A percentile compares a stretch with the other conserved stretches of the same genome.
Evolutionary conservation across 2,329 filamentous ascomycete species (phyloP).

Genomic region (Phyllosticta citrichinensis): DNA sequence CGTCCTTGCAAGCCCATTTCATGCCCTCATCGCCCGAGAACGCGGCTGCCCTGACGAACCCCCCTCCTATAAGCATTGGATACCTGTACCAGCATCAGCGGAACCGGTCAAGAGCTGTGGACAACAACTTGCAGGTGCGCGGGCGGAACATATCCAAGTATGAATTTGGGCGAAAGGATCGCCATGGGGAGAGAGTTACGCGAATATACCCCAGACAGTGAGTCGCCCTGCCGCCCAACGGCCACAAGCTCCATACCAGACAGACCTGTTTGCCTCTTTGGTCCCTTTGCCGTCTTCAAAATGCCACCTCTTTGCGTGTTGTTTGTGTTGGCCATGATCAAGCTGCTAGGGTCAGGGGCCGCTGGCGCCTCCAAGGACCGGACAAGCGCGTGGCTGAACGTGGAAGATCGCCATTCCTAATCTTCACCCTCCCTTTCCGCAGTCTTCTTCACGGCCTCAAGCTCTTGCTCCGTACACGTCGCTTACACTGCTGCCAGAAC

Average conservation of each 20-base stretch:
- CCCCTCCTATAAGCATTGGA: constrained; percentile 23
- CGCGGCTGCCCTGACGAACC: constrained; percentile 21
- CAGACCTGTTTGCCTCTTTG: background rate
- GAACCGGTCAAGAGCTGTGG: constrained; percentile 23
- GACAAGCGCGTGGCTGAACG: background rate
- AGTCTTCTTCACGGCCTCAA: background rate
- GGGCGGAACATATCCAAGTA: constrained; percentile 28
- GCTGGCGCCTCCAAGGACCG: background rate
- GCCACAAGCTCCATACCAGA: background rate
- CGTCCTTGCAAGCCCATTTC: constrained; percentile 3
- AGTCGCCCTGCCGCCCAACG: constrained; percentile 14
- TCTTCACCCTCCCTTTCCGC: background rate
- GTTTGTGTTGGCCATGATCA: background rate
- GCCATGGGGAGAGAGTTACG: constrained; percentile 27
- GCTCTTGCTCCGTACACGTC: background rate
- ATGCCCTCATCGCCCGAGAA: constrained; percentile 22
- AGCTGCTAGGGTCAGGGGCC: background rate
- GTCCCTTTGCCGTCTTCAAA: background rate
- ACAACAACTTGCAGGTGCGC: constrained; percentile 22
- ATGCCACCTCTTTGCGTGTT: background rate
- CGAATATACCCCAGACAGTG: constrained; percentile 31
- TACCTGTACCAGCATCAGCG: constrained; percentile 28
- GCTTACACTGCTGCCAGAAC: constrained; percentile 18
- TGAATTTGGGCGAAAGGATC: constrained; percentile 34
- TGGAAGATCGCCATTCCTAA: background rate